Base-by-base conservation (phyloP, 257 asterid genomes). In the Gentiana dahurica region DNA sequence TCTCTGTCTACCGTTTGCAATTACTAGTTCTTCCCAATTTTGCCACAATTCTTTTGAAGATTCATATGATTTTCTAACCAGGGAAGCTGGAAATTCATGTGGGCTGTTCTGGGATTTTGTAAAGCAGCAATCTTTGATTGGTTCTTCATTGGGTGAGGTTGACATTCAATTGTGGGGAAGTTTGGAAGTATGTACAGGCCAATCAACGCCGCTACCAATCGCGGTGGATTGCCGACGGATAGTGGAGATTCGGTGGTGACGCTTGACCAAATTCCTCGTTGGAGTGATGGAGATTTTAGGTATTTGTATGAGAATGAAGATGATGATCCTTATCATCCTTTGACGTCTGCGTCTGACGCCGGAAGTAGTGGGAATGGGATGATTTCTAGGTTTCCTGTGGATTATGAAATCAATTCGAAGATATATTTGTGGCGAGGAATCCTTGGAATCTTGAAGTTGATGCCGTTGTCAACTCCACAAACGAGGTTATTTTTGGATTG, bases 381-480 rank as follows among this genome's bases (percentile, higher is more conserved):
- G 65, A 66, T 81, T 33, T 83, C 97, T 56, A 78, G 78, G 79
- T 89, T 89, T 70, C 95, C 95, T 2, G 59, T 86, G 57, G 92
- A 86, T 73, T 87, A 64, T 49, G 95, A 86, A 45, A 72, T 86
- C 53, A 86, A 83, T 77, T 83, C 89, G 1, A 83, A 79, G 81
- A 83, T 89, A 65, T 86, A 86, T 78, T 84, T 86, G 63, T 89
- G 97, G 97, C 83, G 94, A 74, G 97, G 64, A 72, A 83, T 66
- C 95, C 94, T 7, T 89, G 97, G 97, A 79, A 86, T 81, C 94
- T 89, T 36, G 94, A 89, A 80, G 95, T 89, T 71, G 97, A 89
- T 78, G 97, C 92, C 51, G 97, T 89, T 53, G 95, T 87, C 62
- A 87, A 87, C 76, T 87, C 96, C 3, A 71, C 96, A 7, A 87